Evolutionary conservation across 208 protist species (phyloP), one percentile per base, ranked within the genome.

Genomic region (Trypanosoma brucei): DNA sequence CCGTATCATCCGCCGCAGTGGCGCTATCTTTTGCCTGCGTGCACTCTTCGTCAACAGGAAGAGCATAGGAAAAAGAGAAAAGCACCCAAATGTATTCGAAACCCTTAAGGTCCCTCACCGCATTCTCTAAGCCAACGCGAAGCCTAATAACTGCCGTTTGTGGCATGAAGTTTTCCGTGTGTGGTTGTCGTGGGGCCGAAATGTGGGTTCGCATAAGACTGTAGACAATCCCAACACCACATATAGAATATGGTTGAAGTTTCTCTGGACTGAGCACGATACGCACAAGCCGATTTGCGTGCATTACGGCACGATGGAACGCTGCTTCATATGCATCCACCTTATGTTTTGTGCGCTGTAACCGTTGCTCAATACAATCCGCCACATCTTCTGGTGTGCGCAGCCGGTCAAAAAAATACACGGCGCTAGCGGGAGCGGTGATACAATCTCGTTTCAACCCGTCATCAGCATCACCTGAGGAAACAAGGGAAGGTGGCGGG

Each of bases 1-100:
- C 30, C 30, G 39, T 11, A 13, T 6, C 22, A 48, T 45, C 59
- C 11, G 36, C 40, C 14, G 13, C 36, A 14, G 33, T 59, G 4
- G 0, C 42, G 8, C 11, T 11, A 46, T 6, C 42, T 46, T 6
- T 11, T 46, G 8, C 42, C 42, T 11, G 6, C 11, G 42, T 46
- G 42, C 6, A 6, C 38, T 49, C 40, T 39, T 49, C 56, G 5
- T 79, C 74, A 59, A 85, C 71, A 22, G 79, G 76, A 6, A 79
- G 78, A 1, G 90, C 83, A 58, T 93, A 93, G 22, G 76, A 88
- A 68, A 96, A 96, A 54, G 92, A 88, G 54, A 96, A 96, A 3
- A 96, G 68, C 4, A 96, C 90, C 90, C 90, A 96, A 63, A 96
- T 92, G 58, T 76, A 91, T 65, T 96, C 86, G 54, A 96, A 96